Base-by-base conservation (phyloP, 768 basidiomycete species). In the Gyrodon lividus region DNA sequence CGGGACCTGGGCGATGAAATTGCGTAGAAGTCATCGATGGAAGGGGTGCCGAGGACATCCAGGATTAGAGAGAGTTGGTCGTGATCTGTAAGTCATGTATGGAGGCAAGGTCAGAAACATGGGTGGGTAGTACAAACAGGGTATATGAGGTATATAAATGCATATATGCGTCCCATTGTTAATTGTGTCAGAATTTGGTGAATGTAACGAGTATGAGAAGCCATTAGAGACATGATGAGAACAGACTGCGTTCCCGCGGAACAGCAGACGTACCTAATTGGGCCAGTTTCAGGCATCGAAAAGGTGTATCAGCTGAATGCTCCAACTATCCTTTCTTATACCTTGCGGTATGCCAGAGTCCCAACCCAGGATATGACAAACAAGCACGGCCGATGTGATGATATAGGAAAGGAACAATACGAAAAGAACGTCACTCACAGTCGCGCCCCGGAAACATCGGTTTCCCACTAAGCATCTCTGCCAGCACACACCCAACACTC, bases 381-480 rank as follows among this genome's bases (percentile, higher is more conserved):
- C 16, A 22, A 20, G 33, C n/a, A 37, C 35, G 16, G 28, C 20
- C 20, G 35, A 35, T 16, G 33, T 6, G 37, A 42, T 41, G 10
- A 51, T 24, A 12, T 19, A 13, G 39, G 48, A 46, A 22, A 17
- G 20, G 13, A 42, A 28, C 42, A 38, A 45, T 17, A 54, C 34
- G 47, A 57, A 37, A 40, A 28, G 22, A 14, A 41, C 19, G 35
- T 43, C 20, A 52, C 62, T 59, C 51, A 92, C 91, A 93, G 69
- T 95, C 93, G 57, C 91, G 77, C n/a, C 95, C 95, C 5, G 95
- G 95, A 70, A 98, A 98, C 51, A 98, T 71, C 0, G 95, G 90
- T 63, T 89, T 86, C n/a, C 95, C 92, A 52, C 79, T 84, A 0
- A 95, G 73, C 92, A 95, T 93, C 71, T 95, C 94, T 6, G 94